phyloP scores from a whole-genome alignment of 257 asterid genomes.

The Penstemon newberryi region DNA sequence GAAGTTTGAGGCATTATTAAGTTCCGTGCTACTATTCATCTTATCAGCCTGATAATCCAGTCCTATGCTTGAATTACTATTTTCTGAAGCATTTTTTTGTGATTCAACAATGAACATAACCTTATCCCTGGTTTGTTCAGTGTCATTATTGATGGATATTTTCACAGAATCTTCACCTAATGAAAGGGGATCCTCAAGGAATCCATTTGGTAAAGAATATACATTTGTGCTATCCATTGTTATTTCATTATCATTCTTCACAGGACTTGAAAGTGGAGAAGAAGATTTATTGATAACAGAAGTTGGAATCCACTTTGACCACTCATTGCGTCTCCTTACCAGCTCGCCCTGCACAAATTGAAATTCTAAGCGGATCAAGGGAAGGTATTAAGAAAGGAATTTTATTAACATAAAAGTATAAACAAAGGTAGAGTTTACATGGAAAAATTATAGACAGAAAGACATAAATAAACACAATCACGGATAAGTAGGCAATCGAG shows the following conservation, averaged over 20 bases:
- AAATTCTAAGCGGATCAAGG: constrained; percentile 2
- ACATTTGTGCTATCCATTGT: constrained; percentile 31
- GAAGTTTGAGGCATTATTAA: constrained; percentile 28
- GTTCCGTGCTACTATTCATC: constrained; percentile 23
- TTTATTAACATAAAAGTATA: too few relatives aligned
- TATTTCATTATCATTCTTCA: constrained; percentile 39
- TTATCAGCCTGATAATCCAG: constrained; percentile 27
- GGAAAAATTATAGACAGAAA: too few relatives aligned
- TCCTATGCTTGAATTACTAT: constrained; percentile 29
- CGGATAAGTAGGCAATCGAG: not conserved
- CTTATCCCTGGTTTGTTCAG: constrained; percentile 32
- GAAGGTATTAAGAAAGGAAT: not conserved
- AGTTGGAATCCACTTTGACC: constrained; percentile 72
- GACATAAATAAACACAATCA: constrained; percentile 7
- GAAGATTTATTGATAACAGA: constrained; percentile 41
- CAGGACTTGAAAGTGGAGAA: constrained; percentile 25
- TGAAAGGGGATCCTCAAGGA: constrained; percentile 30
- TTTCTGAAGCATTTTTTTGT: constrained; percentile 29
- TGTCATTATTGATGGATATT: constrained; percentile 24
- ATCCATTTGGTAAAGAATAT: constrained; percentile 31
- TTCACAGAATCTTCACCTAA: constrained; percentile 28
- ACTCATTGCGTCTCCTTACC: constrained; percentile 82
- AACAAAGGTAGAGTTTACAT: too few relatives aligned
- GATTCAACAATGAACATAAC: constrained; percentile 31
- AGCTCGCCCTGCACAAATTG: constrained; percentile 59